Evolutionary conservation across 2,329 filamentous ascomycete species (phyloP), one percentile per base, ranked within the genome.

Genomic region (Trichoderma polysporum): DNA sequence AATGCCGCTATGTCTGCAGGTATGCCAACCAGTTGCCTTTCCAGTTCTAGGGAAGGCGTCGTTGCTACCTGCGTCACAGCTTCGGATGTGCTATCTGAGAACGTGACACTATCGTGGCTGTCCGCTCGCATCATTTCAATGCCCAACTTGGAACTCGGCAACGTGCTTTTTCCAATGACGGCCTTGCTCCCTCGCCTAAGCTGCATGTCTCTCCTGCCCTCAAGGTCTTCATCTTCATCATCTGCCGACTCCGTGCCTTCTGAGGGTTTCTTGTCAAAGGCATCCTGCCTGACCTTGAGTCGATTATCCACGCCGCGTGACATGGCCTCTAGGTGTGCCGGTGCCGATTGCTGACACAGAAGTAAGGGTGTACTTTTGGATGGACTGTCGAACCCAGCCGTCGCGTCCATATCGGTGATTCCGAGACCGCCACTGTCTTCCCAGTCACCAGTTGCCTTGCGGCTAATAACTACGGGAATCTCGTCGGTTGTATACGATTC

Each of bases 91-190:
- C 79, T 82, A 54, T 86, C 85, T 2, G 84, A 84, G 13, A 85
- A 61, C 1, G 82, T 82, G 64, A 92, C 86, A 74, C 94, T 97
- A 57, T 96, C 94, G 73, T 94, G 91, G 74, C 93, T 97, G 77
- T 97, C 97, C 22, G 94, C 96, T 56, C 94, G 89, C 92, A 97
- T 94, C 94, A 98, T 97, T 78, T 98, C 94, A 58, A 93, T 95
- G 1, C 93, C 93, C 2, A 98, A 86, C 78, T 97, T 97, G 0
- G 93, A 97, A 63, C 90, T 91, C 13, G 91, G 90, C 27, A 91
- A 84, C 41, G 84, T 82, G 17, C 81, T 79, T 70, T 88, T 88
- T 68, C 80, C 74, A 41, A 73, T 70, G 61, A 76, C 68, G 10
- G 77, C 74, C 63, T 79, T 79, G 72, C 76, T 79, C 65, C 75